Evolutionary conservation across 164 flowering plant genomes (phyloP).

Genomic region (Euptelea pleiosperma): DNA sequence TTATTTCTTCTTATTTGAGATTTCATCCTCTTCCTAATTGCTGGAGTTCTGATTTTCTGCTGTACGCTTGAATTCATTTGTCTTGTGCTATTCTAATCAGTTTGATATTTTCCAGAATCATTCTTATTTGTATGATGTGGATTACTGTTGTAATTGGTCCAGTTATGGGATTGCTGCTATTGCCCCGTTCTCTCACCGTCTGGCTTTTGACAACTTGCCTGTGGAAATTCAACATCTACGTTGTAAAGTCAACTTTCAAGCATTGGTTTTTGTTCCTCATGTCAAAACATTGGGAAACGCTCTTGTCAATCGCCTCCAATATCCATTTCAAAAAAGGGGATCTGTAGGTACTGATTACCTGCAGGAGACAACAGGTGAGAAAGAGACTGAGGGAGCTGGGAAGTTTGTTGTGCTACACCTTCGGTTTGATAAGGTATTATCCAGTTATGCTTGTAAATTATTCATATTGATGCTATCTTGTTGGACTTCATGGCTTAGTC

Average conservation of each 20-base stretch:
- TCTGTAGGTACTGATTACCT: conserved; percentile 28
- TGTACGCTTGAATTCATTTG: no score
- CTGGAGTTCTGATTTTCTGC: no score
- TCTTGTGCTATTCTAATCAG: no score
- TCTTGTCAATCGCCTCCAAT: conserved; percentile 68
- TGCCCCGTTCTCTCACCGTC: conserved; percentile 95
- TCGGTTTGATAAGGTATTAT: conserved; percentile 89
- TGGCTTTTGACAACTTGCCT: conserved; percentile 87
- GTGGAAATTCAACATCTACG: conserved; percentile 78
- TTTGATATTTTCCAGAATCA: no score
- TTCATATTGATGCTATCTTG: no score
- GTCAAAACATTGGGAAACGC: conserved; percentile 76
- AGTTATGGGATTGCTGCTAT: conserved; percentile 95
- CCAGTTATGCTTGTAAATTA: not conserved
- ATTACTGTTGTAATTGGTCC: conserved; percentile 12
- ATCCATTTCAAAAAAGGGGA: conserved; percentile 31
- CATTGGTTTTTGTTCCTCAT: conserved; percentile 82
- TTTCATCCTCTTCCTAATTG: no score
- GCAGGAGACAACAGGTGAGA: conserved; percentile 30
- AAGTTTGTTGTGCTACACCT: conserved; percentile 93
- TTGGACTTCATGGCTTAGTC: not conserved
- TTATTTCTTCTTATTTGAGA: no score
- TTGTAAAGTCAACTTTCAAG: conserved; percentile 93
- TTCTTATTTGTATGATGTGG: not conserved
- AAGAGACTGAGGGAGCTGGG: conserved; percentile 28